These are phyloP conservation scores for Candida wancherniae DNA, from an alignment of 805 yeast genomes.

Conservation along the genomic window DNA sequence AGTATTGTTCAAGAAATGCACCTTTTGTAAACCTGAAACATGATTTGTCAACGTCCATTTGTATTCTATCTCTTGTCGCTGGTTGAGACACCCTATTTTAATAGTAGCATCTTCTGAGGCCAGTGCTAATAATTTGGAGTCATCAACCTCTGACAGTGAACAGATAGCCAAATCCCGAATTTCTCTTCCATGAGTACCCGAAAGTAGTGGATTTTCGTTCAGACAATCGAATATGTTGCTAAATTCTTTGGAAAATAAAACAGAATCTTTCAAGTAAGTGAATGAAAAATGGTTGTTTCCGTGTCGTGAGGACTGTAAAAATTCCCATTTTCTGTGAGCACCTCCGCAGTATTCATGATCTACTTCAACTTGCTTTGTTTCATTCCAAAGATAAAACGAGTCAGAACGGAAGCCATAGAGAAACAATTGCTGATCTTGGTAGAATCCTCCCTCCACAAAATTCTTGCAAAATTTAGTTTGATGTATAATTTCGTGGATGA, in stretches of 20 bases:
- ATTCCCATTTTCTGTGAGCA: slow-evolving; percentile 79
- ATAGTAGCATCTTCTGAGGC: slow-evolving; percentile 90
- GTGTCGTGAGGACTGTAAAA: slow-evolving; percentile 23
- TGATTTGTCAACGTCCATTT: slow-evolving; percentile 71
- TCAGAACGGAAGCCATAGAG: slow-evolving; percentile 82
- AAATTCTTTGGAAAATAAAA: slow-evolving; percentile 34
- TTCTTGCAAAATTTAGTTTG: slow-evolving; percentile 70
- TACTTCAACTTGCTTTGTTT: slow-evolving; percentile 66
- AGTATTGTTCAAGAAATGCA: slow-evolving; percentile 53
- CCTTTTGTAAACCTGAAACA: slow-evolving; percentile 81
- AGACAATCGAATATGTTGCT: slow-evolving; percentile 17
- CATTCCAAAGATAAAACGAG: slow-evolving; percentile 76
- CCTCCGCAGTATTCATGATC: slow-evolving; percentile 82
- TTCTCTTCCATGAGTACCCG: slow-evolving; percentile 90
- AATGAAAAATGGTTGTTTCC: slow-evolving; percentile 33
- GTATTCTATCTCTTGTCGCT: slow-evolving; percentile 40
- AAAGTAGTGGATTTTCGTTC: slow-evolving; percentile 25
- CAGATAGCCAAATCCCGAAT: slow-evolving; percentile 68
- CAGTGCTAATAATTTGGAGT: slow-evolving; percentile 50
- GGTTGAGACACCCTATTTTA: slow-evolving; percentile 43
- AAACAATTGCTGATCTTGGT: slow-evolving; percentile 42
- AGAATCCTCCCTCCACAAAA: slow-evolving; percentile 69
- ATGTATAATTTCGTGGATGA: slow-evolving; percentile 31
- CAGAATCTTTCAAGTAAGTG: slow-evolving; percentile 52
- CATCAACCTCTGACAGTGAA: slow-evolving; percentile 23